Conservation (phyloP, 2,329 filamentous ascomycete species). For the Polytolypa hystricis region DNA sequence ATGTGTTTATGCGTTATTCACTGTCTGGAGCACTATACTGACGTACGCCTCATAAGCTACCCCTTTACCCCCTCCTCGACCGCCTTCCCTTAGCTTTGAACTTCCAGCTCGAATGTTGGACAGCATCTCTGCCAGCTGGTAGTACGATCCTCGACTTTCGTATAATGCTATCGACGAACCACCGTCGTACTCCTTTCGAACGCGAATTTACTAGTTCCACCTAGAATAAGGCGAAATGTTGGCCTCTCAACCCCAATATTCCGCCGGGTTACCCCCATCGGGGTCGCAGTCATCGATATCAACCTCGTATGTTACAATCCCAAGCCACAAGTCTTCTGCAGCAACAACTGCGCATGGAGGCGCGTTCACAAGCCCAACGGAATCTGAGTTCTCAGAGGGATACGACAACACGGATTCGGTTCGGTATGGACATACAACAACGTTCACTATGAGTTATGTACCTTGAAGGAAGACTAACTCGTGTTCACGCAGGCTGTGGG, state of each 20-base stretch:
- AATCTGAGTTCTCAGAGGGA: slow-evolving; percentile 79
- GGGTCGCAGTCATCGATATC: slow-evolving; percentile 3
- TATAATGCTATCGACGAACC: too few relatives aligned
- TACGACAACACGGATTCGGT: slow-evolving; percentile 63
- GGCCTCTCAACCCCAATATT: slow-evolving; percentile 32
- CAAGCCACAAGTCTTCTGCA: slow-evolving; percentile 20
- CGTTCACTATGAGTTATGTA: background rate
- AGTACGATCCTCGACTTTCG: too few relatives aligned
- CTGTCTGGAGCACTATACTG: too few relatives aligned
- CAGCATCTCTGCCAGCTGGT: too few relatives aligned
- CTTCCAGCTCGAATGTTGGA: too few relatives aligned
- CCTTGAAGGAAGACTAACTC: background rate
- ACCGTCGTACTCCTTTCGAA: too few relatives aligned
- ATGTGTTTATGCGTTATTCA: too few relatives aligned
- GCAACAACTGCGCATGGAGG: slow-evolving; percentile 24
- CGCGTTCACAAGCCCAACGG: slow-evolving; percentile 67
- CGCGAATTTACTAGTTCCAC: too few relatives aligned
- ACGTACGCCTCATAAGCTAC: too few relatives aligned
- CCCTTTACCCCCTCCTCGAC: too few relatives aligned
- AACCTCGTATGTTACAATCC: slow-evolving; percentile 18
- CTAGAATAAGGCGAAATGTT: slow-evolving; percentile 29
- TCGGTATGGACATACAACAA: slow-evolving; percentile 42
- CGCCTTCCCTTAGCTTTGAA: too few relatives aligned
- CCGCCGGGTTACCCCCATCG: slow-evolving; percentile 15
- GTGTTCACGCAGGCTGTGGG: slow-evolving; percentile 51